Conservation (phyloP, 176 grass and related monocot species). For the Aegilops umbellulata region DNA sequence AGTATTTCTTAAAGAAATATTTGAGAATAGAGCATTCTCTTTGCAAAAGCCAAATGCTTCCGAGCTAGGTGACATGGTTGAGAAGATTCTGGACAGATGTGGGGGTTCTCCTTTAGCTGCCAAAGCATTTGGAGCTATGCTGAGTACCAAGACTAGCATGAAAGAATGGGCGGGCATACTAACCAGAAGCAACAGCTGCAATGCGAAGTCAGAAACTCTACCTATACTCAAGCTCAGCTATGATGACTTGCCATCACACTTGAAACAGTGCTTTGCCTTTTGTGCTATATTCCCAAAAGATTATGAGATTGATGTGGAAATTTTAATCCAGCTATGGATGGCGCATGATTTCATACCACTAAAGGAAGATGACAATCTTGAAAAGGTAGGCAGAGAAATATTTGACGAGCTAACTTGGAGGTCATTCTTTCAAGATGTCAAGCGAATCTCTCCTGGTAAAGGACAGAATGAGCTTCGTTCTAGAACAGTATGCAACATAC, state of each 20-base stretch:
- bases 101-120: not conserved
- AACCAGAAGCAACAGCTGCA: not conserved
- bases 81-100: not conserved
- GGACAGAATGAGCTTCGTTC: rapidly evolving
- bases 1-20: not conserved
- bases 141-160: constrained; percentile 6
- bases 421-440: constrained; percentile 30
- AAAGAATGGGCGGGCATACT: constrained; percentile 12
- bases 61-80: not conserved
- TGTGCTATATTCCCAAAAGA: constrained; percentile 30
- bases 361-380: not conserved
- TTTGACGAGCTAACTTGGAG: constrained; percentile 1
- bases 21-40: constrained; percentile 31
- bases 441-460: not conserved
- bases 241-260: not conserved
- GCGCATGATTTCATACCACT: constrained; percentile 16
- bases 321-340: constrained; percentile 2
- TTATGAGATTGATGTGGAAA: constrained; percentile 6
- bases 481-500: constrained; percentile 4
- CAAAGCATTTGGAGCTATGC: not conserved
- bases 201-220: not conserved
- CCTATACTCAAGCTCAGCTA: constrained; percentile 9
- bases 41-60: not conserved
- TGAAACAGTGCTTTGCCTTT: constrained; percentile 25
- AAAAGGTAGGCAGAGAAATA: not conserved